Base-by-base conservation (phyloP, 1,139 yeast species). In the Candida sp. region DNA sequence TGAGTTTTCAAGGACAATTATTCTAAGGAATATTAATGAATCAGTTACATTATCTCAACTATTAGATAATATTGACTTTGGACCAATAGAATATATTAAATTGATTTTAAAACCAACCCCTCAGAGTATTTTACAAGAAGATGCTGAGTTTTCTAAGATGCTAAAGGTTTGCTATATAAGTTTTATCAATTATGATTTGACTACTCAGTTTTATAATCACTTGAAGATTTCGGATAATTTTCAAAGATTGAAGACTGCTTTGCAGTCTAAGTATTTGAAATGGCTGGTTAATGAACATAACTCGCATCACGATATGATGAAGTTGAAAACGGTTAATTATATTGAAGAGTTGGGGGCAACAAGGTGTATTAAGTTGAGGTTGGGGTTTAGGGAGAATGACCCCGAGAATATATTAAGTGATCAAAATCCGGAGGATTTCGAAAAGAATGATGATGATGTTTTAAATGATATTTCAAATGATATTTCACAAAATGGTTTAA, bases 51-150 rank as follows among this genome's bases (percentile, higher is more conserved):
- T 73, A 37, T 54, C 57, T 39, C 64, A 68, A 25, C 55, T 73
- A 23, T 56, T 73, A 38, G 56, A 68, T 46, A 54, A 57, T 21
- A 59, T 73, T 35, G 74, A 71, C 44, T 60, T 55, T 48, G 79
- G 78, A 3, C 78, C 79, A 3, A 70, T 73, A 33, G 78, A 73
- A 52, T 67, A 65, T 51, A 63, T 72, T 47, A 68, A 66, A 45
- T 56, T 71, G 58, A 61, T 64, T 49, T 49, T 66, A 8, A 64
- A 59, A 38, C 61, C 64, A 19, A 61, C 68, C 5, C 68, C 69
- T 11, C 52, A 54, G 35, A 21, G 39, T 8, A 21, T 49, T 29
- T 25, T 37, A 37, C 39, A 29, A 27, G 33, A 27, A 29, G 34
- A 42, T 22, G 9, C 5, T 5, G 33, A 30, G 11, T 41, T 40